Base-by-base conservation (phyloP, 257 asterid genomes). In the Fraxinus pennsylvanica region DNA sequence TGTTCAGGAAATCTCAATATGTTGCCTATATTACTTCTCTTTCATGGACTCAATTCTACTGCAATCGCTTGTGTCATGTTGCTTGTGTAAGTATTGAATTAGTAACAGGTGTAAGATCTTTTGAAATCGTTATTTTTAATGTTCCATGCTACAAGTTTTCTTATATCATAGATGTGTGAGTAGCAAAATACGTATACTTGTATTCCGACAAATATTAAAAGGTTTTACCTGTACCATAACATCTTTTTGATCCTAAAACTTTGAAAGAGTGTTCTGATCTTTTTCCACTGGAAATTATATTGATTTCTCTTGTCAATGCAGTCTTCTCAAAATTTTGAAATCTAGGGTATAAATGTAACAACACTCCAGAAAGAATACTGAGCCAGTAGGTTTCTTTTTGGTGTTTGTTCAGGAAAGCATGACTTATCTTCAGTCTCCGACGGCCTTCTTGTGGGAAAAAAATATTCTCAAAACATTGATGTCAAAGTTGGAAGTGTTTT, bases 1-100 rank as follows among this genome's bases (percentile, higher is more conserved):
- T 81, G 78, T 90, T 79, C 97, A 95, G 85, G 97, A 90, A 81
- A 96, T 90, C 76, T 93, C 97, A 70, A 76, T 95, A 29, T 90
- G 91, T 84, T 93, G 97, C 87, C 85, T 91, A 71, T 87, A 87
- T 85, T 95, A 91, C 81, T 88, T 91, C 85, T 87, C 97, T 75
- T 79, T 67, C 82, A 74, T 93, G 82, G 91, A 88, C 83, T 52
- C 88, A 43, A 57, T 47, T 84, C 83, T 95, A 77, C 89, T 95
- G 81, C 91, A 91, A 79, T 92, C 99, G 76, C 84, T 95, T 69
- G 89, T 84, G 59, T 82, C 89, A 63, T 93, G 98, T 81, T 95
- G 99, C 92, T 84, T 91, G 78, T 83, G 99, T 95, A 87, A 91
- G 98, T 88, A 68, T 65, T 10, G 4, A 33, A 33, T 33, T 33